Evolutionary conservation across 2,329 filamentous ascomycete genomes (phyloP), one percentile per base, ranked within the genome.

Genomic region (Cercospora sesami): DNA sequence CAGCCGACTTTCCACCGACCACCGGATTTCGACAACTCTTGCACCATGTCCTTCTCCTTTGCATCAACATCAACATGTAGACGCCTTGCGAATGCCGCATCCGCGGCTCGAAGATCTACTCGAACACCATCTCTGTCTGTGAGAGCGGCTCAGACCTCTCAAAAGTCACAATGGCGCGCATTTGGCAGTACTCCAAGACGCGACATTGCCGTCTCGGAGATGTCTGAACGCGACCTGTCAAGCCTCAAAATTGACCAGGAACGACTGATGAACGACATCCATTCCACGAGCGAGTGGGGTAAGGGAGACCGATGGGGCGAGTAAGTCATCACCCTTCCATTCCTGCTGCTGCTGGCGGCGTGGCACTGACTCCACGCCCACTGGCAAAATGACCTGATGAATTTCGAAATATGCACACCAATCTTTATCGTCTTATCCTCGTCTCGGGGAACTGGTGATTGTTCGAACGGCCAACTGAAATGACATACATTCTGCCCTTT

Each of bases 231-330:
- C 18, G 80, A 86, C 42, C 78, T 89, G 39, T 79, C 79, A 45
- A 82, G 80, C 30, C 76, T 91, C 63, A 86, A 84, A 67, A 85
- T 90, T 45, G 84, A 90, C 70, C 82, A 86, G 72, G 80, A 82
- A 14, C 83, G 89, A 70, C 76, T 91, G 71, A 88, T 90, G 81
- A 81, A 84, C 28, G 85, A 88, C 68, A 82, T 91, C 12, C 90
- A 91, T 77, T 76, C 86, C 67, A 90, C 88, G 2, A 90, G 87
- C 75, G 83, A 88, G 79, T 91, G 88, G 85, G 90, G 90, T 0
- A 84, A 81, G 55, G 90, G 89, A 0, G 84, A 89, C 70, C 80
- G 83, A 79, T 92, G 89, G 88, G 89, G 89, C 79, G 82, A 85
- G 89, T 89, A 83, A 80, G 86, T 82, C 30, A 18, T 39, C 7